Conservation (phyloP, 148 eudicot genomes). For the Amaranthus palmeri region DNA sequence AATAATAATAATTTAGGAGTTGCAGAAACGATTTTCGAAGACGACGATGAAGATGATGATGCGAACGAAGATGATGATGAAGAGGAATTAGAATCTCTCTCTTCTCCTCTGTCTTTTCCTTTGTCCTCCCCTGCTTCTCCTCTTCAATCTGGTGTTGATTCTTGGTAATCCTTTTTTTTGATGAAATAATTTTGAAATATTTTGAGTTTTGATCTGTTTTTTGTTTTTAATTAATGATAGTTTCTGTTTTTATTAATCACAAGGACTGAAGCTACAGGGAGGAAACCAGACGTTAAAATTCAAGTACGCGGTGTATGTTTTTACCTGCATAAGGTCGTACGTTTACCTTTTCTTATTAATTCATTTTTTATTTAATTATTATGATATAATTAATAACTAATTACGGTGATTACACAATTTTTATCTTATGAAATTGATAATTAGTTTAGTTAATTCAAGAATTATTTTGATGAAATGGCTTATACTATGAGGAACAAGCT, state of each 20-base stretch:
- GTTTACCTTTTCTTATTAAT: not conserved
- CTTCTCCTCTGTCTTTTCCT: slow-evolving; percentile 28
- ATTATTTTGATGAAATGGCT: too few species aligned
- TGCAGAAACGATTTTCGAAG: slow-evolving; percentile 68
- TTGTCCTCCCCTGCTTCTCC: slow-evolving; percentile 31
- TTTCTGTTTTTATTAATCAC: not conserved
- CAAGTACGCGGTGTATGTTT: slow-evolving; percentile 53
- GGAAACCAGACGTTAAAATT: slow-evolving; percentile 57
- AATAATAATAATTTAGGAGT: slow-evolving; percentile 40
- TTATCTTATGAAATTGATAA: too few species aligned
- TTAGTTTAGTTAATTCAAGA: too few species aligned
- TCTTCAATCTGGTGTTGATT: slow-evolving; percentile 37
- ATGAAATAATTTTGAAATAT: not conserved
- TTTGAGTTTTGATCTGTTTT: not conserved
- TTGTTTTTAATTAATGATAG: not conserved
- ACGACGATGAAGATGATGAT: slow-evolving; percentile 40
- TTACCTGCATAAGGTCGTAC: slow-evolving; percentile 65
- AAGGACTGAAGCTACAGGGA: slow-evolving; percentile 49
- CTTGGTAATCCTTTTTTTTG: slow-evolving; percentile 35
- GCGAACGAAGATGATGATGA: slow-evolving; percentile 49
- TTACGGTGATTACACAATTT: too few species aligned
- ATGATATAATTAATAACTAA: too few species aligned
- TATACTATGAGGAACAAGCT: too few species aligned
- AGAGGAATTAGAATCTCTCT: slow-evolving; percentile 11
- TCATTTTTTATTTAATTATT: too few species aligned